Evolutionary conservation across 371 early-diverging fungal genomes (phyloP).

Genomic region (Lichtheimia hyalospora): DNA sequence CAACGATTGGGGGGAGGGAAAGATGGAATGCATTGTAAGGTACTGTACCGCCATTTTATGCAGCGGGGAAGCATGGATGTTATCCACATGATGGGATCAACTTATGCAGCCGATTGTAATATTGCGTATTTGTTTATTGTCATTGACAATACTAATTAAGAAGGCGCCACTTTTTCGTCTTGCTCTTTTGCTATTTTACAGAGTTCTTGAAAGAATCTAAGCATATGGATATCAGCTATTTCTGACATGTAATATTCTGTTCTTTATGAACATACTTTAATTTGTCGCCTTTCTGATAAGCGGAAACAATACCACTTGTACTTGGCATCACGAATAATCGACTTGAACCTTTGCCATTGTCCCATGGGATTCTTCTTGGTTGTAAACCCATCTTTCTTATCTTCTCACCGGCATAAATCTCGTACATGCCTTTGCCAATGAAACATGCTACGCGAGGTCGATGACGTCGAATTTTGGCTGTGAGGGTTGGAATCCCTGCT

Average conservation of each 20-base stretch:
- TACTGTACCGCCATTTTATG: no score
- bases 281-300: constrained; percentile 62
- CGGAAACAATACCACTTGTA: constrained; percentile 68
- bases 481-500: constrained; percentile 60
- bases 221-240: not conserved
- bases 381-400: constrained; percentile 41
- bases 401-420: constrained; percentile 52
- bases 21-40: no score
- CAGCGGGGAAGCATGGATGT: no score
- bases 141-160: no score
- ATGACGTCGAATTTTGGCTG: constrained; percentile 57
- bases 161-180: not conserved
- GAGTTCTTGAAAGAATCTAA: constrained; percentile 15
- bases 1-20: no score
- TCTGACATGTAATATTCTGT: not conserved
- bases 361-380: constrained; percentile 24
- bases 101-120: no score
- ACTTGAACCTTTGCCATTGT: constrained; percentile 30
- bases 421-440: constrained; percentile 73
- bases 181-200: not conserved
- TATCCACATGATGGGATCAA: no score
- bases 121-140: no score
- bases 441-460: constrained; percentile 71
- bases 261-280: constrained; percentile 31
- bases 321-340: constrained; percentile 74